phyloP scores from a whole-genome alignment of 1,139 yeast genomes.

The Hanseniaspora sp. region DNA sequence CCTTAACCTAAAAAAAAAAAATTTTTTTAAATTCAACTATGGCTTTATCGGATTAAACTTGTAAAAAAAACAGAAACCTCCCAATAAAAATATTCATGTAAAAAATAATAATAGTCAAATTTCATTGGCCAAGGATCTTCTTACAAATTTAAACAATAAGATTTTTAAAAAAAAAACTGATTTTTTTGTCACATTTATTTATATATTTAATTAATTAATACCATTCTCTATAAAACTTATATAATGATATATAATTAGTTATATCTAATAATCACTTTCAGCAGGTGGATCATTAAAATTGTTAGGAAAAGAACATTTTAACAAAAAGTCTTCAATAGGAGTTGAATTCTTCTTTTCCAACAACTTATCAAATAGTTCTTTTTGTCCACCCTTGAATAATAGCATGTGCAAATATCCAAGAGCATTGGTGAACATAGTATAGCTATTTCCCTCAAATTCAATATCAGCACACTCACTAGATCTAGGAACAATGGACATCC shows the following conservation, averaged over 20 bases:
- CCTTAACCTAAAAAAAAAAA: too few relatives aligned
- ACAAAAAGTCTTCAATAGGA: slow-evolving; percentile 37
- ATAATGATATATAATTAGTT: neutral
- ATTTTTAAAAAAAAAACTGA: too few relatives aligned
- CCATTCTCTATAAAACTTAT: slow-evolving; percentile 16
- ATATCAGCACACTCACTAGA: slow-evolving; percentile 10
- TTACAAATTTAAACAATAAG: too few relatives aligned
- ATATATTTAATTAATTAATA: too few relatives aligned
- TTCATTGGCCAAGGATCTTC: neutral
- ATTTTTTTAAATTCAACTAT: neutral
- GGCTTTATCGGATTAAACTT: neutral
- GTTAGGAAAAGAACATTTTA: slow-evolving; percentile 55
- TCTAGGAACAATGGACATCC: slow-evolving; percentile 83
- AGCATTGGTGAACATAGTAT: slow-evolving; percentile 57
- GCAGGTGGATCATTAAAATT: slow-evolving; percentile 37
- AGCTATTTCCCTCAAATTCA: slow-evolving; percentile 28
- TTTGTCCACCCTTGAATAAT: slow-evolving; percentile 48
- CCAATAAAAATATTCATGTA: neutral
- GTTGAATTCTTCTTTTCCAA: slow-evolving; percentile 24
- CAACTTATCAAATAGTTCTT: slow-evolving; percentile 39
- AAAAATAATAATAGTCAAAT: neutral
- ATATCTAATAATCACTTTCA: slow-evolving; percentile 36
- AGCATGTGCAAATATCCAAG: slow-evolving; percentile 72
- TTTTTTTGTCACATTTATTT: too few relatives aligned
- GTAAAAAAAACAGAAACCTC: neutral